Evolutionary conservation across 2,329 filamentous ascomycete species (phyloP), one percentile per base, ranked within the genome.

Genomic region (Fusarium euwallaceae): DNA sequence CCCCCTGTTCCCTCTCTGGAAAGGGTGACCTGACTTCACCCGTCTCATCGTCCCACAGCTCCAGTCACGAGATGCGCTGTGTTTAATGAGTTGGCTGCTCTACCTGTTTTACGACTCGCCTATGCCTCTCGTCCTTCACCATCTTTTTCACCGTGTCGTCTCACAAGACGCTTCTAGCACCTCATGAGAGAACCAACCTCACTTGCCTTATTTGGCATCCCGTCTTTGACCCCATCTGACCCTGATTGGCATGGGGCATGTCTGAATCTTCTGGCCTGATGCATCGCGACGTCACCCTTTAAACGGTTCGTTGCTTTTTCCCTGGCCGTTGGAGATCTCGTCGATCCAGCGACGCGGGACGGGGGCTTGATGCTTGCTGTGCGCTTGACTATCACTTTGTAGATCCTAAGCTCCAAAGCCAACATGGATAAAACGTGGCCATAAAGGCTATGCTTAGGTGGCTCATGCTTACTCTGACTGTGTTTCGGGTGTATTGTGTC

Each of bases 11-110:
- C 29, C 55, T 36, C 20, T 36, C 17, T 29, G n/a, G 24, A 59
- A 66, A 29, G 39, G 29, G 65, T 77, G 69, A 69, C 43, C 66
- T 78, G 75, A 78, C 73, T 69, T 72, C 22, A 59, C 60, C 61
- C 60, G 59, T 61, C 37, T 43, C n/a, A 67, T 75, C 75, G 71
- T 71, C 63, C 71, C 72, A 76, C 73, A 22, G 61, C 36, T 14
- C 37, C 41, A 39, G 66, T 76, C 70, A 75, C 56, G 71, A 72
- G 70, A 77, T 69, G 61, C 11, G 27, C 59, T 53, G 41, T 24
- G 29, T 64, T 62, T 61, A 67, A 66, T 66, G 59, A 67, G 62
- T 41, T 61, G 64, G 66, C 51, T 37, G 39, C 53, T 53, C 37
- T 39, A 51, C 59, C 39, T 48, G 24, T 34, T 61, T 53, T 64